phyloP scores from a whole-genome alignment of 805 yeast species.

The Debaryomyces prosopidis region DNA sequence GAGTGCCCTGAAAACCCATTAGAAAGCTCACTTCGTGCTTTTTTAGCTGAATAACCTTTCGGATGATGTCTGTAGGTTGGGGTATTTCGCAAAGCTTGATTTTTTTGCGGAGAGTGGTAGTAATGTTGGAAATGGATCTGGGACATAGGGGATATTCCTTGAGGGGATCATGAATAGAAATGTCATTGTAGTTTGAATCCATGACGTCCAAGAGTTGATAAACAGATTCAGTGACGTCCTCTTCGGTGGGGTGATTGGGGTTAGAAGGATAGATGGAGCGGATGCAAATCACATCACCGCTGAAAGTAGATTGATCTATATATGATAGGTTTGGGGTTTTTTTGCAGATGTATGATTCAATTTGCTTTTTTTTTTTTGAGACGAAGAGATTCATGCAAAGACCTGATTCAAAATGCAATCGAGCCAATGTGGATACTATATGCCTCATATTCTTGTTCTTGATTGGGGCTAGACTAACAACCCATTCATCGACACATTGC shows the following conservation, averaged over 20 bases:
- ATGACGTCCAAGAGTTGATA: not conserved
- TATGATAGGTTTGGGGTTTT: not conserved
- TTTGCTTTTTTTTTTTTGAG: not conserved
- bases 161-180: not conserved
- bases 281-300: not conserved
- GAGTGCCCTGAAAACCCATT: slow-evolving; percentile 25
- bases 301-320: not conserved
- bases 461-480: not conserved
- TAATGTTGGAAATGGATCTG: too few relatives aligned
- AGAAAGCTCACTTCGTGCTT: slow-evolving; percentile 23
- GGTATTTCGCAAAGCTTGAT: not conserved
- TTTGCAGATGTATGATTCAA: not conserved
- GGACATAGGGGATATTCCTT: too few relatives aligned
- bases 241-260: not conserved
- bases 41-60: not conserved
- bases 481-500: not conserved
- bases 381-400: not conserved
- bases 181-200: not conserved
- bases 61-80: not conserved
- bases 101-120: not conserved
- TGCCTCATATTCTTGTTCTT: not conserved
- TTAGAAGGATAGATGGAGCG: not conserved
- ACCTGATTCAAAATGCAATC: not conserved
- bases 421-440: not conserved
- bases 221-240: not conserved